phyloP scores from a whole-genome alignment of 73 alveolate genomes.

The Symbiodinium pilosum region DNA sequence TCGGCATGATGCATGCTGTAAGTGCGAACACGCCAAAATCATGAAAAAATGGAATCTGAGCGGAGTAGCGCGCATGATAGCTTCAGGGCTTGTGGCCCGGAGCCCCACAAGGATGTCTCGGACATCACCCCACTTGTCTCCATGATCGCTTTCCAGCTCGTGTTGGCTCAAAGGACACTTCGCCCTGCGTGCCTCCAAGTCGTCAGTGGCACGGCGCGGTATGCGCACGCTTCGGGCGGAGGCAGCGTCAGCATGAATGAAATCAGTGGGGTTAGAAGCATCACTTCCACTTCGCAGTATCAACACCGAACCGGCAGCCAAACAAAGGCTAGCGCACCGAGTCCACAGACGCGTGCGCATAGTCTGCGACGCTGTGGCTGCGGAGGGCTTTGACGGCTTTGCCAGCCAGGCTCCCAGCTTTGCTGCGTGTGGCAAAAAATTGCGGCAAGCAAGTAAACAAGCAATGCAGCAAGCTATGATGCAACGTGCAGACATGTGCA shows the following conservation, averaged over 20 bases:
- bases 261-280: too few relatives aligned
- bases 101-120: conserved; percentile 70
- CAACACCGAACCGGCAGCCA: background rate
- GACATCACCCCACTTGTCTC: conserved; percentile 80
- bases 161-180: conserved; percentile 53
- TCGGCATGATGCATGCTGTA: background rate
- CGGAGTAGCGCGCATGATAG: conserved; percentile 61
- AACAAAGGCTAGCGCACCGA: background rate
- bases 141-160: conserved; percentile 69
- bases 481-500: background rate
- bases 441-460: too few relatives aligned
- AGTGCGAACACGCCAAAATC: background rate
- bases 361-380: background rate
- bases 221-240: background rate
- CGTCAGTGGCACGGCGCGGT: background rate
- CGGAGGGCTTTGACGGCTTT: background rate
- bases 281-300: too few relatives aligned
- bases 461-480: background rate
- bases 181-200: conserved; percentile 66
- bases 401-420: too few relatives aligned
- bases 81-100: conserved; percentile 52
- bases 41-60: too few relatives aligned
- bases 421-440: too few relatives aligned
- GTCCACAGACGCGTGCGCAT: background rate
- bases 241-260: background rate